These are phyloP conservation scores for Pythium sukuiense DNA, from an alignment of 352 stramenopile genomes.

Conservation along the genomic window DNA sequence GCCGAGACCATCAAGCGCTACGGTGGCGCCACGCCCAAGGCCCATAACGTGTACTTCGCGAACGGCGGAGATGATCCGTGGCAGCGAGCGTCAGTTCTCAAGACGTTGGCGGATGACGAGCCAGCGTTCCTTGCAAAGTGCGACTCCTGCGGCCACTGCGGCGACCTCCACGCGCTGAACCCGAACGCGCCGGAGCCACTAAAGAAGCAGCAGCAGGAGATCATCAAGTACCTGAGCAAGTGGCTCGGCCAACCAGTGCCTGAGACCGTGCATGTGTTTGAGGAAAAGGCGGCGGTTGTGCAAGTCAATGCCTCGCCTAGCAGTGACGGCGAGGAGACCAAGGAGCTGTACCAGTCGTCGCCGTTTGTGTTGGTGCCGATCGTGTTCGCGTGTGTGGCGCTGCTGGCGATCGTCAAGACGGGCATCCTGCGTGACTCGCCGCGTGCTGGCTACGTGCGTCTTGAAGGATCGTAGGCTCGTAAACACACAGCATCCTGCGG, in stretches of 20 bases:
- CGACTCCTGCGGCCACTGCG: constrained; percentile 81
- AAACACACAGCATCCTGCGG: background rate
- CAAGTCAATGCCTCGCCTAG: background rate
- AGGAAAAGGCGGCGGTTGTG: background rate
- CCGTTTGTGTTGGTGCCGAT: constrained; percentile 74
- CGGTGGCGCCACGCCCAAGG: constrained; percentile 65
- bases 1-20: constrained; percentile 68
- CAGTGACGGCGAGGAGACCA: background rate
- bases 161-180: constrained; percentile 53
- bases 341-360: constrained; percentile 41
- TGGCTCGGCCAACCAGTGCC: constrained; percentile 36
- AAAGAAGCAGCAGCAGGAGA: constrained; percentile 68
- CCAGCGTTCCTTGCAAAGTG: constrained; percentile 73
- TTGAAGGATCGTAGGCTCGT: constrained; percentile 17
- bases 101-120: constrained; percentile 57
- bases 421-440: constrained; percentile 58
- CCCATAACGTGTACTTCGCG: constrained; percentile 84
- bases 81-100: constrained; percentile 73
- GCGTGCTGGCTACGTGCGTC: constrained; percentile 39
- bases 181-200: constrained; percentile 51
- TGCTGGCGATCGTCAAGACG: constrained; percentile 53
- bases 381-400: constrained; percentile 48
- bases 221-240: constrained; percentile 61
- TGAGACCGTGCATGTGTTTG: background rate
- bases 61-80: constrained; percentile 86